Evolutionary conservation across 768 basidiomycete species (phyloP).

Genomic region (Lentinula edodes): DNA sequence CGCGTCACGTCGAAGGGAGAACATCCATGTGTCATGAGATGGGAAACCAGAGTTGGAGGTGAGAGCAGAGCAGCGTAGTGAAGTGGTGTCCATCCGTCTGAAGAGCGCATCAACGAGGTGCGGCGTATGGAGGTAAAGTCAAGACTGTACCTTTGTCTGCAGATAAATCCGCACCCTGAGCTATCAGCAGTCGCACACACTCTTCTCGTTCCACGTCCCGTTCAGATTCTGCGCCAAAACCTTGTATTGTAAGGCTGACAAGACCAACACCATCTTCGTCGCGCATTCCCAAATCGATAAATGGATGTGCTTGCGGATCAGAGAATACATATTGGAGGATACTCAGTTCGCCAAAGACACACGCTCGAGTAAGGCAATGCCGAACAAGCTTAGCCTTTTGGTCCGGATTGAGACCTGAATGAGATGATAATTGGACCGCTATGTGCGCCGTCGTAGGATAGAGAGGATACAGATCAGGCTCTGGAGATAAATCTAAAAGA

Average conservation of each 20-base stretch:
- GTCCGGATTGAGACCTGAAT: slow-evolving; percentile 60
- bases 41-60: slow-evolving; percentile 87
- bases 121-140: background rate
- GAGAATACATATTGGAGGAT: slow-evolving; percentile 68
- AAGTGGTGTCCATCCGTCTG: slow-evolving; percentile 93
- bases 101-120: slow-evolving; percentile 2
- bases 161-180: slow-evolving; percentile 68
- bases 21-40: slow-evolving; percentile 89
- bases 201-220: slow-evolving; percentile 89
- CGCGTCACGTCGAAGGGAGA: slow-evolving; percentile 74
- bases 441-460: slow-evolving; percentile 66
- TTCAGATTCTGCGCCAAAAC: slow-evolving; percentile 77
- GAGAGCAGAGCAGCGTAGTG: slow-evolving; percentile 88
- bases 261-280: slow-evolving; percentile 87
- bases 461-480: slow-evolving; percentile 77
- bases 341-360: slow-evolving; percentile 70
- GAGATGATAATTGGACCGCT: slow-evolving; percentile 54
- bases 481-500: slow-evolving; percentile 55
- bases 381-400: slow-evolving; percentile 68
- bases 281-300: slow-evolving; percentile 60
- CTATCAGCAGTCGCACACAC: slow-evolving; percentile 73
- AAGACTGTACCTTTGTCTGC: slow-evolving; percentile 58
- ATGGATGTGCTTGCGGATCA: slow-evolving; percentile 60
- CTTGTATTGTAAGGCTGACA: slow-evolving; percentile 72
- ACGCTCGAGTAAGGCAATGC: slow-evolving; percentile 72